Evolutionary conservation across 306 rosid species (phyloP), one percentile per base, ranked within the genome.

Genomic region (Vigna reflexopilosa): DNA sequence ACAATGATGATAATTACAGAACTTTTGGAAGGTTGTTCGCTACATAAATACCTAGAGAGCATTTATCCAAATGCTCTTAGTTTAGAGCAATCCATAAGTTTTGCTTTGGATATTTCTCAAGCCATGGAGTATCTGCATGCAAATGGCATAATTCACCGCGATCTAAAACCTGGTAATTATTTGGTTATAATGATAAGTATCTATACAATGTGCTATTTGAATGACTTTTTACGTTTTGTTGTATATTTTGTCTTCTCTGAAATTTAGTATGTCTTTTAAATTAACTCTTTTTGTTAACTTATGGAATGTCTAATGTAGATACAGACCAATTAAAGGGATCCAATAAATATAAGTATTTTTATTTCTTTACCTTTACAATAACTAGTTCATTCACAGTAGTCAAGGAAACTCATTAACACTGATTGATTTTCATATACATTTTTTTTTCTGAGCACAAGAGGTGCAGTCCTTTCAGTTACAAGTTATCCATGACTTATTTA

Each of bases 81-180:
- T 51, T 51, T 77, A 24, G 66, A 77, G 47, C 66, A 50, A 52
- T 77, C 56, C 47, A 24, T 77, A 44, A 2, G 45, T 11, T 77
- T 66, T 54, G 81, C 81, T 50, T n/a, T 77, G 13, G 55, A 77
- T 6, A 52, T 77, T 38, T 66, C 81, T 51, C 45, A 77, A 40
- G 81, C 54, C 3, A 77, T 77, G 81, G 74, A 77, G 28, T 66
- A 77, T 38, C 26, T 77, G 47, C 81, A 77, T 40, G 62, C 54
- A 16, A 66, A 77, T 24, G 74, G 47, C 5, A 77, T 77, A 1
- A 76, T 76, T 76, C 73, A 76, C 3, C 74, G 74, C 2, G 74
- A 77, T 54, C 20, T 77, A 5, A 77, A 77, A 55, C 81, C 74
- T 5, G 81, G 81, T 77, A 66, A 24, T 30, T 56, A 20, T 8